Evolutionary conservation across 2,329 filamentous ascomycete species (phyloP), one percentile per base, ranked within the genome.

Genomic region (Penicillium sp.): DNA sequence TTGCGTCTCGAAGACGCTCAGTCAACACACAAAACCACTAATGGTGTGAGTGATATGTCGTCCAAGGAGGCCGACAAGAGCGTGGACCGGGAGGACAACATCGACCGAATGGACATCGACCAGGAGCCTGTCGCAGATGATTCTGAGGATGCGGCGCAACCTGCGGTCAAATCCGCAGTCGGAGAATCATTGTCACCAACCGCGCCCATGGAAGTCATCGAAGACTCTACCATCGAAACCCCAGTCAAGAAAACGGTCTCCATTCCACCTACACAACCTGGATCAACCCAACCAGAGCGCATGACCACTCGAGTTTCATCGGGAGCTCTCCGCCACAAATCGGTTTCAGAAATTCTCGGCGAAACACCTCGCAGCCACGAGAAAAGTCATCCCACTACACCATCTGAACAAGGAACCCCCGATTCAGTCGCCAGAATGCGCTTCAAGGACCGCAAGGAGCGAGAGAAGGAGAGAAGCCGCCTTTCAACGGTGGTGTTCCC

Each of bases 401-500:
- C 40, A 43, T 45, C 56, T 47, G 61, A 63, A 16, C 61, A 65
- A 49, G 60, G 62, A 16, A 62, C 65, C 10, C 67, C 69, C 16
- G 70, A 71, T 42, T 69, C 71, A 44, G 65, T 71, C 39, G 69
- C 72, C 21, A 72, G 71, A 45, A 71, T 75, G 58, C 71, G 78
- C 29, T 66, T 76, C 32, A 77, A 75, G 40, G 81, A 83, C 55
- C 75, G 76, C 38, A 85, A 83, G 61, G 79, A 83, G 31, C 83
- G 79, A 59, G 81, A 83, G 47, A 88, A 86, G 58, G 77, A 79
- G 55, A 69, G 77, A 66, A 85, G 81, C 59, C 88, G 88, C 62
- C 79, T 88, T 13, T 91, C 88, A 1, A 90, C 86, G 0, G 90
- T 94, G 3, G 81, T 93, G 0, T 94, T 95, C 68, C 87, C 89